Conservation (phyloP, 2,329 filamentous ascomycete genomes). For the Trichophyton equinum region DNA sequence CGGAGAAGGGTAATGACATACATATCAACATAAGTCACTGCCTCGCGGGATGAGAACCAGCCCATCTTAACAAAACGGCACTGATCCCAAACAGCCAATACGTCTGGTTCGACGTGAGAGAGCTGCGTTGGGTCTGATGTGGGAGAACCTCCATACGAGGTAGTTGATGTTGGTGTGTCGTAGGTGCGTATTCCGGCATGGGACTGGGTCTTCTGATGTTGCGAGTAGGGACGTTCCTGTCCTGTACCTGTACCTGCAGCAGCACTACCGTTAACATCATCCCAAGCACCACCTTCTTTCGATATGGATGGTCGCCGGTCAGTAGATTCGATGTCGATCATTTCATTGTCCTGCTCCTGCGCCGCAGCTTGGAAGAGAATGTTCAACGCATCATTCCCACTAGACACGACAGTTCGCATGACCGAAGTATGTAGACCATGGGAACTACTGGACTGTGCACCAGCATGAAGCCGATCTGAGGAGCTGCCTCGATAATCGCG, state of each 20-base stretch:
- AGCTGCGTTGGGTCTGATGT: slow-evolving; percentile 20
- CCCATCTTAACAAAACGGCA: slow-evolving; percentile 45
- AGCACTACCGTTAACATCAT: background rate
- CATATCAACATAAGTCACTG: slow-evolving; percentile 41
- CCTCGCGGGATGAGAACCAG: slow-evolving; percentile 44
- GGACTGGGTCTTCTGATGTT: slow-evolving; percentile 12
- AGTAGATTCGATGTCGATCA: slow-evolving; percentile 5
- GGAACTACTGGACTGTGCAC: slow-evolving; percentile 11
- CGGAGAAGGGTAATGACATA: slow-evolving; percentile 16
- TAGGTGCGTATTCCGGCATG: slow-evolving; percentile 21
- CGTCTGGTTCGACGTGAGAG: slow-evolving; percentile 22
- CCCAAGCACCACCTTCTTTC: background rate
- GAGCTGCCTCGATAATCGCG: background rate
- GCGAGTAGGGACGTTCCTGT: slow-evolving; percentile 12
- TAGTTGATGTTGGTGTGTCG: slow-evolving; percentile 22
- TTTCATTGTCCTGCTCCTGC: slow-evolving; percentile 25
- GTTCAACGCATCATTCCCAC: slow-evolving; percentile 42
- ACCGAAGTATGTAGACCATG: slow-evolving; percentile 30
- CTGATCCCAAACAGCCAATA: slow-evolving; percentile 36
- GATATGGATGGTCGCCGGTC: background rate
- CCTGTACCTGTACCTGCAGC: slow-evolving; percentile 6
- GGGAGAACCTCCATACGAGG: slow-evolving; percentile 11
- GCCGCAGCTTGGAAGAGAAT: slow-evolving; percentile 41
- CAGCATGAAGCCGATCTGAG: slow-evolving; percentile 2
- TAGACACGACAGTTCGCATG: slow-evolving; percentile 40